Conservation (phyloP, 495 filamentous ascomycete genomes). For the Penicillium odoratum region DNA sequence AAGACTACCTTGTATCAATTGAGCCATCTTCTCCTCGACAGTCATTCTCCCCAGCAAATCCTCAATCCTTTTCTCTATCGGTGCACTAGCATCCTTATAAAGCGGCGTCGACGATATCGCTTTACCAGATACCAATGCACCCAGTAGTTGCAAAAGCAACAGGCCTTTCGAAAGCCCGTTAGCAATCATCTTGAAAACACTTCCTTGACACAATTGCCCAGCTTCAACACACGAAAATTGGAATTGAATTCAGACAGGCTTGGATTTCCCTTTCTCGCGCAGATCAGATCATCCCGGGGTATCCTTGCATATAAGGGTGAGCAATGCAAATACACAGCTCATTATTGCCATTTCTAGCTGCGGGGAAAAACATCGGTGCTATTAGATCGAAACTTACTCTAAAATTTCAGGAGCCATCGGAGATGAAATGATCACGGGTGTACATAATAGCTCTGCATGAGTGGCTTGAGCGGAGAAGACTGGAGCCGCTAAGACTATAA, state of each 20-base stretch:
- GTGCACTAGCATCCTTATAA: constrained; percentile 63
- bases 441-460: constrained; percentile 8
- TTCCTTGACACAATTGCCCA: neutral
- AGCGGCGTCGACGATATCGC: constrained; percentile 22
- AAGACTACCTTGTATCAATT: constrained; percentile 58
- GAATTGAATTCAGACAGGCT: neutral
- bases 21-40: constrained; percentile 65
- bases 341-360: neutral
- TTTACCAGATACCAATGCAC: constrained; percentile 21
- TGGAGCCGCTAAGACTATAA: constrained; percentile 9
- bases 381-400: constrained; percentile 9
- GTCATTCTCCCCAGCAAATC: constrained; percentile 70
- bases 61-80: constrained; percentile 60
- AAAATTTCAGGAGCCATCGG: constrained; percentile 3
- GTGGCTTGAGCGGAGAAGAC: neutral
- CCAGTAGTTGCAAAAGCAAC: constrained; percentile 32
- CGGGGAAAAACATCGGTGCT: neutral
- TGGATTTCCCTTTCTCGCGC: neutral
- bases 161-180: constrained; percentile 30
- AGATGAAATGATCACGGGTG: constrained; percentile 13
- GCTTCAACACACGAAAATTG: neutral
- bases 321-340: neutral
- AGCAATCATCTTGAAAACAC: constrained; percentile 19
- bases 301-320: neutral
- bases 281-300: neutral